Base-by-base conservation (phyloP, 2,329 filamentous ascomycete genomes). In the Arthroderma sp. region DNA sequence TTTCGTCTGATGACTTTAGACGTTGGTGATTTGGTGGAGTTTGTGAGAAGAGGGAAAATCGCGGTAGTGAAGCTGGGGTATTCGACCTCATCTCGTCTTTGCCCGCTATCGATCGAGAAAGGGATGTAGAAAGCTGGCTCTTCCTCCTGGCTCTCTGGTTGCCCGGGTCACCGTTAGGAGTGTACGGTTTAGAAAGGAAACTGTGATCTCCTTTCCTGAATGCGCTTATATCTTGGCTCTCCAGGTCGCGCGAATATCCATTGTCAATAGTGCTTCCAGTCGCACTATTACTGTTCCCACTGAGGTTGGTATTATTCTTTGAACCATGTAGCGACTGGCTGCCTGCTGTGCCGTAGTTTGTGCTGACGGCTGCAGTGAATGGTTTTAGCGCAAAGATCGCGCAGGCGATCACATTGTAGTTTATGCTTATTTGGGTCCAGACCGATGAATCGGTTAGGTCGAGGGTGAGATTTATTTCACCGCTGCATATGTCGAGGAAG, bases 351-450 rank as follows among this genome's bases (percentile, higher is more conserved):
- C 68, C 68, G 38, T 71, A 71, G 35, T 69, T 68, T 1, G 68
- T 71, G 54, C 68, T 70, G 8, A 71, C 68, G 6, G 69, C 69
- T 7, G 64, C 65, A 63, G 72, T 69, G 57, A 73, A 72, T 0
- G 69, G 67, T 0, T 69, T 65, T 1, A 73, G 64, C 54, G 65
- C 69, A 60, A 72, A 71, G 6, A 69, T 63, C 9, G 69, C 71
- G 62, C 69, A 71, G 13, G 70, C 67, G 25, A 71, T 64, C 6
- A 73, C 65, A 53, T 68, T 64, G 56, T 69, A 72, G 59, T 68
- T 61, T 8, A 72, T 61, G 59, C 71, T 64, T 23, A 66, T 67
- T 60, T 72, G 70, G 23, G 67, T 64, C 70, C 70, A 73, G 54
- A 71, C 63, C 6, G 67, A 65, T 35, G 72, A 65, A 39, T 63